A percentile compares a stretch with the other conserved stretches of the same genome.
Evolutionary conservation across 768 basidiomycete species (phyloP).

Genomic region (Mycena amicta): DNA sequence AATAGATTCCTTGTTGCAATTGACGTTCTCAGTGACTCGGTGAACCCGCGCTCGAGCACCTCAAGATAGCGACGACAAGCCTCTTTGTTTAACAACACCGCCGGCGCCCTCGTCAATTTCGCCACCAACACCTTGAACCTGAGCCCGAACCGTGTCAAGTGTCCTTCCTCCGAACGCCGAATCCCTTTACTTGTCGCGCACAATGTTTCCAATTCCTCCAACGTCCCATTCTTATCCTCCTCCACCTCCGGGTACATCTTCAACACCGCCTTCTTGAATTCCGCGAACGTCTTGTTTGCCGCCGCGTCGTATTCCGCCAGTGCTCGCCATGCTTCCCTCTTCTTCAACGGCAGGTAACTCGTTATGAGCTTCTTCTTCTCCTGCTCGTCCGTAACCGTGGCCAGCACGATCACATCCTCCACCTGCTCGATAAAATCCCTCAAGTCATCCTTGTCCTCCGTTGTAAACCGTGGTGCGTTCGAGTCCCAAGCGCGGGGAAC

Average conservation of each 20-base stretch:
- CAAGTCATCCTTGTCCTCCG: neutral
- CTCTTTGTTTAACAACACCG: conserved; percentile 9
- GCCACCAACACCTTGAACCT: neutral
- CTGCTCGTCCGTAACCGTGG: conserved; percentile 1
- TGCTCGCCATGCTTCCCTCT: conserved; percentile 4
- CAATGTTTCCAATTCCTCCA: conserved; percentile 2
- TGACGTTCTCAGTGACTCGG: conserved; percentile 2
- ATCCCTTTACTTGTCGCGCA: conserved; percentile 5
- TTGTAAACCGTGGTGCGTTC: neutral
- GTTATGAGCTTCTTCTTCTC: conserved; percentile 3
- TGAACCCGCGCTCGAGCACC: conserved; percentile 6
- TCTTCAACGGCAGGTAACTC: neutral
- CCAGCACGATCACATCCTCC: conserved; percentile 3
- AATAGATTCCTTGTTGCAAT: conserved; percentile 7
- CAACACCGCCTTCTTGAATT: conserved; percentile 8
- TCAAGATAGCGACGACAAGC: conserved; percentile 8
- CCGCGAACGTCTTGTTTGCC: neutral
- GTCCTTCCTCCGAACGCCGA: conserved; percentile 6
- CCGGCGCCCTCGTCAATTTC: conserved; percentile 6
- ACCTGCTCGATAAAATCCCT: neutral
- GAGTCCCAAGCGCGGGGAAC: neutral
- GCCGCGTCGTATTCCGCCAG: conserved; percentile 3
- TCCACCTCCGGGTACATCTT: conserved; percentile 7
- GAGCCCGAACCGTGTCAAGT: conserved; percentile 5
- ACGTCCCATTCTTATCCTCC: conserved; percentile 7